Conservation (phyloP, 2,329 filamentous ascomycete genomes). For the Fonsecaea monophora region DNA sequence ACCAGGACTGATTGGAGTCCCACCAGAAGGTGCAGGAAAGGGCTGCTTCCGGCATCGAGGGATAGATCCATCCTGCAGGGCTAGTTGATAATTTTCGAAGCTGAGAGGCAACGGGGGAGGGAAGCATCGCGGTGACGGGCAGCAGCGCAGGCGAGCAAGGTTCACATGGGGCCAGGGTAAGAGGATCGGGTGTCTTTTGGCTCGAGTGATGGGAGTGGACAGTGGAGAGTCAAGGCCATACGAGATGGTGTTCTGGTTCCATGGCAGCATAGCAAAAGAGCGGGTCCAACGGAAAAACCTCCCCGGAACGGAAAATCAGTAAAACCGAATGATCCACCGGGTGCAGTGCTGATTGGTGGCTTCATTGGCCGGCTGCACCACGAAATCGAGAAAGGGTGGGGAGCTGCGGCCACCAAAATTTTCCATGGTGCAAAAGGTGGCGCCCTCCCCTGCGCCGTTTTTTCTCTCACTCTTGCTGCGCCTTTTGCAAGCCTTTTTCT, state of each 20-base stretch:
- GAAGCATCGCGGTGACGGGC: slow-evolving; percentile 1
- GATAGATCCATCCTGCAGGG: slow-evolving; percentile 1
- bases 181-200: background rate
- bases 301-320: slow-evolving; percentile 37
- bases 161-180: background rate
- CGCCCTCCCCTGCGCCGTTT: background rate
- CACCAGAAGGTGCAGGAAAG: slow-evolving; percentile 15
- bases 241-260: background rate
- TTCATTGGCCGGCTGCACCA: slow-evolving; percentile 21
- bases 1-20: slow-evolving; percentile 15
- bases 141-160: background rate
- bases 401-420: background rate
- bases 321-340: slow-evolving; percentile 29
- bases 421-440: background rate
- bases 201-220: too few species aligned
- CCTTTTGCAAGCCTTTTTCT: background rate
- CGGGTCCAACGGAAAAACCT: slow-evolving; percentile 5
- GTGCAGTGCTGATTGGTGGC: slow-evolving; percentile 13
- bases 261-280: background rate
- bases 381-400: background rate
- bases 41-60: slow-evolving; percentile 19
- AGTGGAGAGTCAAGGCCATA: background rate
- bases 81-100: background rate
- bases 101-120: background rate
- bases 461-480: background rate